phyloP scores from a whole-genome alignment of 202 grass and related monocot species.

The Eragrostis tef region DNA sequence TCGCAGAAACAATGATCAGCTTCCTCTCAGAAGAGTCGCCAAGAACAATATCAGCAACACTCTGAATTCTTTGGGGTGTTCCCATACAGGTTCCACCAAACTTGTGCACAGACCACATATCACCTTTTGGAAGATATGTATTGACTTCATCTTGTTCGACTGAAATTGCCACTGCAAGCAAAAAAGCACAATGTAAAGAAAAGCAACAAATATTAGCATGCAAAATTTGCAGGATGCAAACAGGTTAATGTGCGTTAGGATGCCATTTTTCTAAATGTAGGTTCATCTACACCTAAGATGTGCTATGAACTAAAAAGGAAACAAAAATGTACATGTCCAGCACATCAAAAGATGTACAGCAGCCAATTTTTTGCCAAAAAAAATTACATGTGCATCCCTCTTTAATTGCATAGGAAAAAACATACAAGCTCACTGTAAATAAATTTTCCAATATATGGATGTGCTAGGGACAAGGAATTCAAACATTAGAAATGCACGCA shows the following conservation, averaged over 20 bases:
- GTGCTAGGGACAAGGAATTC: background rate
- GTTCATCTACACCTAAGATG: background rate
- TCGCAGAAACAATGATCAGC: slow-evolving; percentile 90
- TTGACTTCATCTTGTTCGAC: slow-evolving; percentile 67
- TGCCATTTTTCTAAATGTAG: background rate
- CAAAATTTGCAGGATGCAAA: background rate
- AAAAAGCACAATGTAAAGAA: slow-evolving; percentile 34
- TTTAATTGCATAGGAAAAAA: background rate
- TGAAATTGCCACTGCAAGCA: slow-evolving; percentile 60
- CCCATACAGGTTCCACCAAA: slow-evolving; percentile 99
- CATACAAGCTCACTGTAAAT: background rate
- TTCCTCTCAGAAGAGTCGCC: slow-evolving; percentile 87
- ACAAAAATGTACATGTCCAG: background rate
- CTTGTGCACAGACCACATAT: slow-evolving; percentile 99
- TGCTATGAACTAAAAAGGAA: background rate
- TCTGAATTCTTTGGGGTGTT: slow-evolving; percentile 87
- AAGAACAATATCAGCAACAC: slow-evolving; percentile 85
- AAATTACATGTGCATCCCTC: background rate
- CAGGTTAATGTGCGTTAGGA: background rate
- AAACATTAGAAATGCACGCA: slow-evolving; percentile 15
- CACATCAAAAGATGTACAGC: background rate
- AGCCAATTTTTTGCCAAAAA: background rate
- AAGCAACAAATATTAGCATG: slow-evolving; percentile 24
- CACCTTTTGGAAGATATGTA: slow-evolving; percentile 71
- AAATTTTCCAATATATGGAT: background rate